These are phyloP conservation scores for Daldinia loculata DNA, from an alignment of 495 filamentous ascomycete species.

Conservation along the genomic window DNA sequence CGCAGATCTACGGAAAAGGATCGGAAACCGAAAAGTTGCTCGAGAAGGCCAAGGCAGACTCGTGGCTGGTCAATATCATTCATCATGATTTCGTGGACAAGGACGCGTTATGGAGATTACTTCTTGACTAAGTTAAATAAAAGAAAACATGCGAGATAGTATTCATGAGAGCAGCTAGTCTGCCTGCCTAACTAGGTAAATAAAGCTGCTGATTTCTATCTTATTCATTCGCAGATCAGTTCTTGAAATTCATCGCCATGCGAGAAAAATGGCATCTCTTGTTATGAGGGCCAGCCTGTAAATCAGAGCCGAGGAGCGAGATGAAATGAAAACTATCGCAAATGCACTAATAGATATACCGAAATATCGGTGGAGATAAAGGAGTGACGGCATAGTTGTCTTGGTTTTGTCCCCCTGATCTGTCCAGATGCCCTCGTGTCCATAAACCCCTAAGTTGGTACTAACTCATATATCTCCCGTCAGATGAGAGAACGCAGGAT, in stretches of 20 bases:
- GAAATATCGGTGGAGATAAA: background rate
- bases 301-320: background rate
- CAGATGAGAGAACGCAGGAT: background rate
- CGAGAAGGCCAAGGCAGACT: slow-evolving; percentile 68
- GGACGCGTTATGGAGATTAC: slow-evolving; percentile 70
- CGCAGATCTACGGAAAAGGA: slow-evolving; percentile 75
- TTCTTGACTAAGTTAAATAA: slow-evolving; percentile 44
- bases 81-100: slow-evolving; percentile 80
- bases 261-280: background rate
- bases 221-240: slow-evolving; percentile 15
- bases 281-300: background rate
- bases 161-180: slow-evolving; percentile 7
- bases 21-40: slow-evolving; percentile 73
- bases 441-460: background rate
- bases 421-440: background rate
- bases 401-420: background rate
- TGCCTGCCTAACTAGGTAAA: slow-evolving; percentile 14
- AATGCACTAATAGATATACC: background rate
- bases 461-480: background rate
- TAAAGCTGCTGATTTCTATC: slow-evolving; percentile 15
- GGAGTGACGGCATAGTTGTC: background rate
- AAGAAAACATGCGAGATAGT: slow-evolving; percentile 16
- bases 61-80: slow-evolving; percentile 91
- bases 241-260: slow-evolving; percentile 2
- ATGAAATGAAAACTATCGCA: background rate